Evolutionary conservation across 2,329 filamentous ascomycete genomes (phyloP).

Genomic region (Talaromyces piceae): DNA sequence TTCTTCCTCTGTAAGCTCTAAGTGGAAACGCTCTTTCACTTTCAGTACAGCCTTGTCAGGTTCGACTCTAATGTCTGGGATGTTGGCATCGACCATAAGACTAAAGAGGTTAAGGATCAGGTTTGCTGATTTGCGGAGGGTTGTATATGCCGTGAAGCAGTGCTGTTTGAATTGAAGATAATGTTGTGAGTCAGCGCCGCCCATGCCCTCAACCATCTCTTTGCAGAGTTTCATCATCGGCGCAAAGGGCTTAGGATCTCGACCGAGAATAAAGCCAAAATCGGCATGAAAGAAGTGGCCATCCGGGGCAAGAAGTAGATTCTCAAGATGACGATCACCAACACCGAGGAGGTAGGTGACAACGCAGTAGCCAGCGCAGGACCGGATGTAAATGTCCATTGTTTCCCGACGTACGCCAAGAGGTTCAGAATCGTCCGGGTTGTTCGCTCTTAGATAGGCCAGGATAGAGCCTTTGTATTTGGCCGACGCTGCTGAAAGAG

Average conservation of each 20-base stretch:
- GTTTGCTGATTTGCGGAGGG: slow-evolving; percentile 80
- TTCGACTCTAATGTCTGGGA: slow-evolving; percentile 87
- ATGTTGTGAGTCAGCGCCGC: slow-evolving; percentile 69
- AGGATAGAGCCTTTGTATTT: slow-evolving; percentile 75
- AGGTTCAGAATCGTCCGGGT: slow-evolving; percentile 73
- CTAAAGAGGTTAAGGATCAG: slow-evolving; percentile 92
- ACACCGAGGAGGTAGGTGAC: slow-evolving; percentile 97
- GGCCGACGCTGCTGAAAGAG: slow-evolving; percentile 70
- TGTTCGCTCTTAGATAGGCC: slow-evolving; percentile 79
- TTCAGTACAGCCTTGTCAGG: slow-evolving; percentile 91
- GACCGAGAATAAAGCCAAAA: slow-evolving; percentile 94
- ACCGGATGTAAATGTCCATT: slow-evolving; percentile 91
- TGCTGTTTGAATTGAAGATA: slow-evolving; percentile 91
- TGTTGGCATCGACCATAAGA: slow-evolving; percentile 95
- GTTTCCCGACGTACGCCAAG: slow-evolving; percentile 84
- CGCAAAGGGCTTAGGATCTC: slow-evolving; percentile 94
- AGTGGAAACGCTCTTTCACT: slow-evolving; percentile 86
- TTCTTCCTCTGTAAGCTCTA: slow-evolving; percentile 88
- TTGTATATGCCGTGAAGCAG: slow-evolving; percentile 89
- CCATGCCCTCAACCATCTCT: slow-evolving; percentile 99
- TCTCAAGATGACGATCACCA: slow-evolving; percentile 91
- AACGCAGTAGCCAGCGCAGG: slow-evolving; percentile 94
- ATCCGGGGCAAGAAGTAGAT: slow-evolving; percentile 80
- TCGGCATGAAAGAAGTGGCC: slow-evolving; percentile 98
- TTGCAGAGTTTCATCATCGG: slow-evolving; percentile 95